Conservation (phyloP, 1,139 yeast genomes). For the Zhuliangozyma blackwelliae region DNA sequence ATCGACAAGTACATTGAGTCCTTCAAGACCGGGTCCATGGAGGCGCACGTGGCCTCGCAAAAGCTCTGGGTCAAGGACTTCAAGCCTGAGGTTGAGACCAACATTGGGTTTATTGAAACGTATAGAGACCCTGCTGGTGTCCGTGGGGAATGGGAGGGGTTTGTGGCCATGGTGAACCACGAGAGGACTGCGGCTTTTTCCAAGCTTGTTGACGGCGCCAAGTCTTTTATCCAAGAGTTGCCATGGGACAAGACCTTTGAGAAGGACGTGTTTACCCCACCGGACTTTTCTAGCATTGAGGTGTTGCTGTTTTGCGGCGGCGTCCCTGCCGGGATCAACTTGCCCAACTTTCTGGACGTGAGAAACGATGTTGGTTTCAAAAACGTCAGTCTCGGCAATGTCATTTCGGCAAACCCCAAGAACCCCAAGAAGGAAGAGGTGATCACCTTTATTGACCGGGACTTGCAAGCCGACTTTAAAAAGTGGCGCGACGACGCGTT, state of each 20-base stretch:
- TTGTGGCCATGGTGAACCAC: constrained; percentile 88
- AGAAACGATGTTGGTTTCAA: constrained; percentile 80
- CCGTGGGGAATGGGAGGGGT: constrained; percentile 91
- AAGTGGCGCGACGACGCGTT: constrained; percentile 79
- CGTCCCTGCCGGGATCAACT: constrained; percentile 88
- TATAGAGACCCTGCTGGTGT: constrained; percentile 91
- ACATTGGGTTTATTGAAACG: constrained; percentile 87
- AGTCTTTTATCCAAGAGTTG: constrained; percentile 55
- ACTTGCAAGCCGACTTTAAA: constrained; percentile 54
- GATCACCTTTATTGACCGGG: constrained; percentile 57
- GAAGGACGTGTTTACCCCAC: constrained; percentile 83
- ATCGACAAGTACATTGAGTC: constrained; percentile 62
- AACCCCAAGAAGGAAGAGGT: constrained; percentile 66
- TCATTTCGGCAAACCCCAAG: constrained; percentile 60
- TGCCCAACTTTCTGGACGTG: constrained; percentile 89
- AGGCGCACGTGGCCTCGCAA: constrained; percentile 81
- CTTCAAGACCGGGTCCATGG: constrained; percentile 77
- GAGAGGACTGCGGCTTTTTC: constrained; percentile 81
- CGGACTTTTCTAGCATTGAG: constrained; percentile 86
- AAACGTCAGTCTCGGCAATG: constrained; percentile 84
- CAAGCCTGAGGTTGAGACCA: constrained; percentile 79
- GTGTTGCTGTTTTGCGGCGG: constrained; percentile 90
- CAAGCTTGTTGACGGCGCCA: constrained; percentile 62
- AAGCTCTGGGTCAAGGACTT: constrained; percentile 84
- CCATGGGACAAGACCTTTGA: constrained; percentile 79